phyloP scores from a whole-genome alignment of 345 rosid species.

The Carallia pectinifolia region DNA sequence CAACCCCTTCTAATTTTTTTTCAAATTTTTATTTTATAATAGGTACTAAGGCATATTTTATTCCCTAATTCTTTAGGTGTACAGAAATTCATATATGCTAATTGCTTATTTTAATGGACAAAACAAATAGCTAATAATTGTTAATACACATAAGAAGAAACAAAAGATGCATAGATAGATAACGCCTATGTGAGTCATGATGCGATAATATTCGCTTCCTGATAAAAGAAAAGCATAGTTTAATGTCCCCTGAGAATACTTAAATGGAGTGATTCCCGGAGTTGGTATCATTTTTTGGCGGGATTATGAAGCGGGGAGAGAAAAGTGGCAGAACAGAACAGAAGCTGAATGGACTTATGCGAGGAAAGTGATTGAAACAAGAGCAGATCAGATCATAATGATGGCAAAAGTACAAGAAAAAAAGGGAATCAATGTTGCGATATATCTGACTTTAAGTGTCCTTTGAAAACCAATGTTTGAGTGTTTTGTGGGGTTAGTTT shows the following conservation, averaged over 20 bases:
- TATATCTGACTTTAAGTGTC: slow-evolving; percentile 49
- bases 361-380: slow-evolving; percentile 10
- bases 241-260: slow-evolving; percentile 32
- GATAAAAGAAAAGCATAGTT: slow-evolving; percentile 17
- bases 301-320: slow-evolving; percentile 36
- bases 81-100: not conserved
- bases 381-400: slow-evolving; percentile 34
- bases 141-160: slow-evolving; percentile 33
- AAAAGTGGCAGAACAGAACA: not conserved
- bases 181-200: slow-evolving; percentile 23
- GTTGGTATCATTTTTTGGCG: slow-evolving; percentile 62
- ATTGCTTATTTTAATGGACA: not conserved
- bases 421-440: slow-evolving; percentile 75
- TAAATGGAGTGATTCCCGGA: slow-evolving; percentile 56
- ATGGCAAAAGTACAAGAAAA: slow-evolving; percentile 39
- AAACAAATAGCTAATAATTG: not conserved
- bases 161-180: slow-evolving; percentile 48
- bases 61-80: slow-evolving; percentile 1
- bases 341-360: slow-evolving; percentile 2
- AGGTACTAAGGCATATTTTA: not conserved
- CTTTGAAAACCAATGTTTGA: slow-evolving; percentile 20
- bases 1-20: not conserved
- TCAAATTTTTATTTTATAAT: not conserved
- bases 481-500: slow-evolving; percentile 32
- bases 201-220: slow-evolving; percentile 48